Conservation (phyloP, 23 red algal genomes). For the Gracilaria domingensis region DNA sequence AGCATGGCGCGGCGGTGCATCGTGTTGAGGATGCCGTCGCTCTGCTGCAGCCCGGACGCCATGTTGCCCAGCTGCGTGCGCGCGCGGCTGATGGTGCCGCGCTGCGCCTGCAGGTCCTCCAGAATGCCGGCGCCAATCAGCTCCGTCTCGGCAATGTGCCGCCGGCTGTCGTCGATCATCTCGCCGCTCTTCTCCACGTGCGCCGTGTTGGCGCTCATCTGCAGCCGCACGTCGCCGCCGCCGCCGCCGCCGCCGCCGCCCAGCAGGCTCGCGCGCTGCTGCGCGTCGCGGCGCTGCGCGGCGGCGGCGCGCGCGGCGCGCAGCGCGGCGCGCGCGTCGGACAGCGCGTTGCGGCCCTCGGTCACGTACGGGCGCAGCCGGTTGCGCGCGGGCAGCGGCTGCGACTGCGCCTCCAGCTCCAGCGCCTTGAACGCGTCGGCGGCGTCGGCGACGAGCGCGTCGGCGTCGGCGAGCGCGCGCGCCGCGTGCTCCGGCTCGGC, state of each 20-base stretch:
- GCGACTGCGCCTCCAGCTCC: slow-evolving; percentile 56
- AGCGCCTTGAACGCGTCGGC: slow-evolving; percentile 49
- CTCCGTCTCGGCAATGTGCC: slow-evolving; percentile 78
- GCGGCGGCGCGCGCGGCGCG: slow-evolving; percentile 42
- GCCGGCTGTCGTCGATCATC: slow-evolving; percentile 59
- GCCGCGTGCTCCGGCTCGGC: not conserved
- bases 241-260: not conserved
- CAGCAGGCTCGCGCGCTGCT: slow-evolving; percentile 4
- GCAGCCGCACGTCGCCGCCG: not conserved
- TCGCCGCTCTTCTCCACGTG: slow-evolving; percentile 19
- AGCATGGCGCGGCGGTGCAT: slow-evolving; percentile 79
- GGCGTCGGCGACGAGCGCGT: slow-evolving; percentile 39
- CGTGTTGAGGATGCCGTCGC: slow-evolving; percentile 53
- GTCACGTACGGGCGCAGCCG: slow-evolving; percentile 39
- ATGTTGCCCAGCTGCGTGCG: slow-evolving; percentile 51
- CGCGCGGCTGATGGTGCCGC: slow-evolving; percentile 65
- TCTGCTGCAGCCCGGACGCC: slow-evolving; percentile 56
- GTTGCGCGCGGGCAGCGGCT: not conserved
- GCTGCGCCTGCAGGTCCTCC: slow-evolving; percentile 71
- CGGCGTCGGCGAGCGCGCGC: slow-evolving; percentile 18
- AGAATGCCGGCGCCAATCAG: slow-evolving; percentile 68
- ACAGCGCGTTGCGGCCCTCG: slow-evolving; percentile 35
- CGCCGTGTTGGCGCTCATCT: slow-evolving; percentile 1
- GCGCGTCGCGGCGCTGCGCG: not conserved
- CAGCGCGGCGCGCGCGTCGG: not conserved